These are phyloP conservation scores for Scenedesmus sp. DNA, from an alignment of 163 green algal genomes.

Conservation along the genomic window DNA sequence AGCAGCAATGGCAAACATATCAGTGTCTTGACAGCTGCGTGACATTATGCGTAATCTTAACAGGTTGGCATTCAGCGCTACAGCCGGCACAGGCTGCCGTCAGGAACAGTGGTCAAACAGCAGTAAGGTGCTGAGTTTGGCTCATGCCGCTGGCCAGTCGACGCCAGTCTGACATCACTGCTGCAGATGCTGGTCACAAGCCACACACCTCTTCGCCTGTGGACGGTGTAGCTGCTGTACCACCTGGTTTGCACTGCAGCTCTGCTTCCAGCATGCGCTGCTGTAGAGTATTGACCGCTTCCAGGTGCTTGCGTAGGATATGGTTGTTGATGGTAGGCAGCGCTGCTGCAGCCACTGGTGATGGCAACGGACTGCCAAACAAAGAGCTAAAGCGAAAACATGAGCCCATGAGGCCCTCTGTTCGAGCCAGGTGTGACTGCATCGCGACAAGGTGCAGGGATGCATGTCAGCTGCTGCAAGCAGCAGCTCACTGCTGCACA, in stretches of 20 bases:
- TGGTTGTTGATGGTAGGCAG: slow-evolving; percentile 12
- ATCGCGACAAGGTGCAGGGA: not conserved
- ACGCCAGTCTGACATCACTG: not conserved
- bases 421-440: not conserved
- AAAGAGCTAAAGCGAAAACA: not conserved
- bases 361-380: not conserved
- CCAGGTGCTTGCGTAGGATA: not conserved
- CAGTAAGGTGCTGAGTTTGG: no score
- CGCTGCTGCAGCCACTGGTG: not conserved
- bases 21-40: no score
- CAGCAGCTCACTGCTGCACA: not conserved
- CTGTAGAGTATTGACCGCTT: not conserved
- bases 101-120: not conserved
- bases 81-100: not conserved
- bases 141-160: no score
- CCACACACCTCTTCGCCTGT: not conserved
- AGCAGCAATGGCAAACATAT: no score
- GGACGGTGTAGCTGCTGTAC: not conserved
- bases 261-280: slow-evolving; percentile 3
- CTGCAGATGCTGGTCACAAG: not conserved
- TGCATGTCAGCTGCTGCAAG: not conserved
- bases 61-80: not conserved
- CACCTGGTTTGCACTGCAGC: not conserved
- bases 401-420: not conserved
- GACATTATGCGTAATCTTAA: no score